These are phyloP conservation scores for Debaryomyces nepalensis DNA, from an alignment of 1,139 yeast genomes.

Conservation along the genomic window DNA sequence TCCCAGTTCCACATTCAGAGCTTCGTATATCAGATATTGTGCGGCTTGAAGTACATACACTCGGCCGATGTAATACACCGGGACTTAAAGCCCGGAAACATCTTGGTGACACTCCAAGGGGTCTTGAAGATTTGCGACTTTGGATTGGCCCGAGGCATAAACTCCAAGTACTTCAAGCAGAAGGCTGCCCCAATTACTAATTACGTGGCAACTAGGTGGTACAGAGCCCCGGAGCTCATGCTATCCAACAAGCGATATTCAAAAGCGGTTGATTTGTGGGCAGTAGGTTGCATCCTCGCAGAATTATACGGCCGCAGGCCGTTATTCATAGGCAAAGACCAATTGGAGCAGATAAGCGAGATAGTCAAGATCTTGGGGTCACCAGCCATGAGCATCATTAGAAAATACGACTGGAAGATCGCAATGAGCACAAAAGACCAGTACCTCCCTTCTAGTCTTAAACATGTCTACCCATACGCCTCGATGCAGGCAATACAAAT, in stretches of 20 bases:
- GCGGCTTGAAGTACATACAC: constrained; percentile 83
- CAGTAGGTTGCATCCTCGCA: constrained; percentile 78
- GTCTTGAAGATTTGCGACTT: constrained; percentile 81
- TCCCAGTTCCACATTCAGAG: constrained; percentile 83
- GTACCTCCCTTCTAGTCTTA: constrained; percentile 49
- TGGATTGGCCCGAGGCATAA: constrained; percentile 82
- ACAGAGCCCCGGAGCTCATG: constrained; percentile 89
- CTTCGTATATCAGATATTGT: constrained; percentile 75
- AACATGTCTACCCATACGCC: constrained; percentile 62
- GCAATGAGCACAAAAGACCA: constrained; percentile 41
- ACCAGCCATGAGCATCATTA: constrained; percentile 51
- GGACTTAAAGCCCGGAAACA: constrained; percentile 85
- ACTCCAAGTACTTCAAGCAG: constrained; percentile 45
- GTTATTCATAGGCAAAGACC: constrained; percentile 71
- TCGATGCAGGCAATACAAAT: constrained; percentile 51
- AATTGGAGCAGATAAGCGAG: constrained; percentile 64
- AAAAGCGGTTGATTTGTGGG: constrained; percentile 77
- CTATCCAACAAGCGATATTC: constrained; percentile 59
- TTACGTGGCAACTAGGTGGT: constrained; percentile 96
- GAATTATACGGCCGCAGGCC: constrained; percentile 77
- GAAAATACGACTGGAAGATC: constrained; percentile 34
- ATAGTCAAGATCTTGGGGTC: constrained; percentile 67
- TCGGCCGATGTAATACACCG: constrained; percentile 86
- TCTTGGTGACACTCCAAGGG: constrained; percentile 74
- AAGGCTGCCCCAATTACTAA: constrained; percentile 61